Evolutionary conservation across 495 filamentous ascomycete genomes (phyloP).

Genomic region (Podospora bellae-mahoneyi): DNA sequence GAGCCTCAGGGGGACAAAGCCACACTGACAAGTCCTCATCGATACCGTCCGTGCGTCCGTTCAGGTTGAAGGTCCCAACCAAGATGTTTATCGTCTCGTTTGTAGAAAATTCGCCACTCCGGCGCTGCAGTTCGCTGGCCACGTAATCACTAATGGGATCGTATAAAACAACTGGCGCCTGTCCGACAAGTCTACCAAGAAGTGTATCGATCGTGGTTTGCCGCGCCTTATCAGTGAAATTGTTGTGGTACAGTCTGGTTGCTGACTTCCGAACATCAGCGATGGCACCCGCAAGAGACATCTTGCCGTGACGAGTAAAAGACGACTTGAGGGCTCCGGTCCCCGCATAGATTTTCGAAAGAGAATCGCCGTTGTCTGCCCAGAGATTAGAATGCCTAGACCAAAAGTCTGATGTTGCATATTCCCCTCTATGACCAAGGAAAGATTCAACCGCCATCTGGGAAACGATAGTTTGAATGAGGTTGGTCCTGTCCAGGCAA

Average conservation of each 20-base stretch:
- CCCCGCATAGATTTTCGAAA: conserved; percentile 94
- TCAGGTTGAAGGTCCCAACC: conserved; percentile 92
- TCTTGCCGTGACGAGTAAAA: conserved; percentile 93
- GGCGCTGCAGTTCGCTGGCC: conserved; percentile 64
- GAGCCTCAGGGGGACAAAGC: conserved; percentile 61
- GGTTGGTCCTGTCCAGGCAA: conserved; percentile 92
- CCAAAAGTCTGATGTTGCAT: conserved; percentile 75
- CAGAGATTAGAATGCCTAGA: conserved; percentile 85
- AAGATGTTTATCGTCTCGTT: conserved; percentile 55
- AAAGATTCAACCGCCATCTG: conserved; percentile 85
- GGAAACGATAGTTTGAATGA: conserved; percentile 92
- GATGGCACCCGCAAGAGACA: conserved; percentile 90
- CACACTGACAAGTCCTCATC: conserved; percentile 78
- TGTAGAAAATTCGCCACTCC: conserved; percentile 52
- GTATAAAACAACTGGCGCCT: conserved; percentile 77
- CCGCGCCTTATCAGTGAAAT: conserved; percentile 87
- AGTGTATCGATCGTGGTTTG: conserved; percentile 94
- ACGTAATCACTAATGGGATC: conserved; percentile 94
- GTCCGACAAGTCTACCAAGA: conserved; percentile 77
- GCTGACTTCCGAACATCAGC: conserved; percentile 94
- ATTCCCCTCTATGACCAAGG: conserved; percentile 62
- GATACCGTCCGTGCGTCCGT: conserved; percentile 73
- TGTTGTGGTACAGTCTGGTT: conserved; percentile 91
- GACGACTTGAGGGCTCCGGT: conserved; percentile 94
- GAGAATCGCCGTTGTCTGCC: conserved; percentile 96